Conservation (phyloP, 148 eudicot species). For the Camellia japonica region DNA sequence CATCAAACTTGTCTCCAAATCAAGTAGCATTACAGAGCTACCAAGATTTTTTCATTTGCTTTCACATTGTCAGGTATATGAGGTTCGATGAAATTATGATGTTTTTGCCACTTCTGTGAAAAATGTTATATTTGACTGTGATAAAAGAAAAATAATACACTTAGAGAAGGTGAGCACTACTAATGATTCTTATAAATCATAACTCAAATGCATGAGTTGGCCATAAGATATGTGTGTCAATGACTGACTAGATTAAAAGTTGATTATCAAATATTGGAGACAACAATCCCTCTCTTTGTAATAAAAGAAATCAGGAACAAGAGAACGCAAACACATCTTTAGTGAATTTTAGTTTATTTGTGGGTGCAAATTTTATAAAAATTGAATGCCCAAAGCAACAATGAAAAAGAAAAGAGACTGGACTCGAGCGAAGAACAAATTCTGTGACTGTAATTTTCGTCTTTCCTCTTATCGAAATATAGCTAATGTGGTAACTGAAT, state of each 20-base stretch:
- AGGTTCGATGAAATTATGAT: not conserved
- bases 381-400: not conserved
- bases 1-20: conserved; percentile 36
- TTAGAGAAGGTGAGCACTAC: not conserved
- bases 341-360: not conserved
- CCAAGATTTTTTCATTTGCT: conserved; percentile 37
- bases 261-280: not conserved
- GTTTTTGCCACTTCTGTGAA: not conserved
- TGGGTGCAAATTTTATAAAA: not conserved
- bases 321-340: not conserved
- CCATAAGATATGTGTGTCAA: not conserved
- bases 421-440: not conserved
- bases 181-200: not conserved
- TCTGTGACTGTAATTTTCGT: not conserved
- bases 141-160: not conserved
- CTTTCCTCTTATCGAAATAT: not conserved
- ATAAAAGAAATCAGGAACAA: not conserved
- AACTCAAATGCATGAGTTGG: too few relatives aligned
- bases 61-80: conserved; percentile 45
- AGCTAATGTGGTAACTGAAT: not conserved
- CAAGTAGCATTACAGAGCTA: conserved; percentile 39
- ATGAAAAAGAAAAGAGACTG: not conserved
- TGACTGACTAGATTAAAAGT: not conserved
- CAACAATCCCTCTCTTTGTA: not conserved
- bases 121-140: not conserved